Base-by-base conservation (phyloP, 805 yeast species). In the Wickerhamomyces chambardii region DNA sequence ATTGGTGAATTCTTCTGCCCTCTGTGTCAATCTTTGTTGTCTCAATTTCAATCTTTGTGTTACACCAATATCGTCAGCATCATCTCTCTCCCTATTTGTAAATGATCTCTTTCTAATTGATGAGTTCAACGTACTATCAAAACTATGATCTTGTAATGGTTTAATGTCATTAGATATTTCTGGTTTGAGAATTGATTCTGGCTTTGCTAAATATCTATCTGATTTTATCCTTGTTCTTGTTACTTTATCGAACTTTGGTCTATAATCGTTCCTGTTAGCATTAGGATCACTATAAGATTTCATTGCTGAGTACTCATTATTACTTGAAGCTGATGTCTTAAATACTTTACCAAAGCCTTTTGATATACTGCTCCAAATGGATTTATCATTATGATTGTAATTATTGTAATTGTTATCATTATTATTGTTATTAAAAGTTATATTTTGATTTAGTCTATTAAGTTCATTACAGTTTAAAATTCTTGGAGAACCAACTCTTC, bases 231-330 rank as follows among this genome's bases (percentile, higher is more conserved):
- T n/a, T n/a, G n/a, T n/a, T n/a, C n/a, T n/a, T n/a, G n/a, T n/a
- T n/a, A n/a, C n/a, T n/a, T n/a, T n/a, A n/a, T n/a, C n/a, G n/a
- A n/a, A n/a, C n/a, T n/a, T n/a, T n/a, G n/a, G n/a, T n/a, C n/a
- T n/a, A n/a, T n/a, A n/a, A n/a, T n/a, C n/a, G n/a, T n/a, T n/a
- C n/a, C n/a, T n/a, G n/a, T n/a, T n/a, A n/a, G n/a, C n/a, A n/a
- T n/a, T n/a, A 0, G 46, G 47, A 29, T 45, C 36, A 46, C 43
- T 45, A 30, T 48, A 48, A 18, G 15, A 36, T 38, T 45, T 48
- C 53, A 50, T 50, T 11, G 27, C 12, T 6, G 14, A 12, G 12
- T 24, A 24, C 12, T 24, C 27, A 8, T 24, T 24, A 2, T 24
- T 4, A 24, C n/a, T 11, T 8, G 27, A 11, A 12, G 6, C 12